Evolutionary conservation across 176 grass and related monocot genomes (phyloP), one percentile per base, ranked within the genome.

Genomic region (Musa acuminata): DNA sequence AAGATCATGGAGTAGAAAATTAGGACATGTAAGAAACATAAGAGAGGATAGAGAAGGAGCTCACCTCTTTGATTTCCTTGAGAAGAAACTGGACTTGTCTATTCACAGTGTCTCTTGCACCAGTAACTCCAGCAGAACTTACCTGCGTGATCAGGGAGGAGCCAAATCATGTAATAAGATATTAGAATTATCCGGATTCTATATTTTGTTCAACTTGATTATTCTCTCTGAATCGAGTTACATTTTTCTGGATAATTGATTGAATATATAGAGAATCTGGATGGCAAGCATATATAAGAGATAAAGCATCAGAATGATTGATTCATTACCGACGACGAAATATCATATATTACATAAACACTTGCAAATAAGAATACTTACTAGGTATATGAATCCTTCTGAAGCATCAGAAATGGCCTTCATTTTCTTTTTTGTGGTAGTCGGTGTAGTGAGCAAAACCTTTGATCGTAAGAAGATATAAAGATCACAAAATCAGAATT

Each of bases 341-440:
- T 60, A 16, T 1, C 57, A 20, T 16, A 60, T 16, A 60, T 17
- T 3, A 6, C 57, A 13, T 60, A 20, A 20, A 16, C 8, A 3
- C 55, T 58, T 17, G 11, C 11, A 60, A 19, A 13, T 27, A 27
- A 27, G 13, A 53, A 35, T 25, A 53, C 78, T 63, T 53, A 80
- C 78, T 8, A 80, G 78, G 69, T 80, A 80, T 1, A 80, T 23
- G 11, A 80, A 80, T 51, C 78, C 78, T 80, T 72, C 43, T 19
- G 78, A 80, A 13, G 69, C 78, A 72, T 80, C 21, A n/a, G 60
- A 55, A 35, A 72, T 80, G 48, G 68, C 35, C 60, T 80, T 70
- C 78, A 62, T 72, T 63, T n/a, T 57, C 13, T 16, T 16, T 2
- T 5, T 64, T 12, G 78, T 11, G 13, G 78, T 72, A 13, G 55